phyloP scores from a whole-genome alignment of 305 asterid genomes.

The Nicotiana rustica region DNA sequence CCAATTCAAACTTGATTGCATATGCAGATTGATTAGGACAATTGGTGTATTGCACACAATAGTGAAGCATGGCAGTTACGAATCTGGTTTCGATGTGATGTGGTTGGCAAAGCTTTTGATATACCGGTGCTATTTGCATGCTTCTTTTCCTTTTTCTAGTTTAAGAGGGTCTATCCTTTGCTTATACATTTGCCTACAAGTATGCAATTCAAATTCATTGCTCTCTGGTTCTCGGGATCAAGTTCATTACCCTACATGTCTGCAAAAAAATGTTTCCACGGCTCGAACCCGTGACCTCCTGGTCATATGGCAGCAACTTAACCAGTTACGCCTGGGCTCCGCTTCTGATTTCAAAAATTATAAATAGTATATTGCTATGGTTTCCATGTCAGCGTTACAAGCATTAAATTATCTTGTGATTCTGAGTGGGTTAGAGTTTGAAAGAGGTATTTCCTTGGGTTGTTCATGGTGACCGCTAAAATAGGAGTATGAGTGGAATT shows the following conservation, averaged over 20 bases:
- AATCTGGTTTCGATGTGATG: neutral
- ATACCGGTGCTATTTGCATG: neutral
- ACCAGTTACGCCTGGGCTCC: too few relatives aligned
- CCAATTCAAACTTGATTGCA: conserved; percentile 14
- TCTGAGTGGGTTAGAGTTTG: neutral
- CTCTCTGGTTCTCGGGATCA: neutral
- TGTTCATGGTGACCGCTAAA: too few relatives aligned
- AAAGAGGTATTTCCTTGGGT: too few relatives aligned
- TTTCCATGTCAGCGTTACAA: neutral
- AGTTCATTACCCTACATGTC: too few relatives aligned
- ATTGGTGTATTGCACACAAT: neutral
- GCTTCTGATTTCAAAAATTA: neutral
- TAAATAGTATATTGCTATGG: neutral
- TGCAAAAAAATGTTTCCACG: too few relatives aligned
- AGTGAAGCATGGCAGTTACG: neutral
- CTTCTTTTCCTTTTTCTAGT: neutral
- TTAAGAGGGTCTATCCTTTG: neutral
- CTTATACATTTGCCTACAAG: neutral
- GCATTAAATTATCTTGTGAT: neutral
- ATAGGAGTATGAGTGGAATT: too few relatives aligned
- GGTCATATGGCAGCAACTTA: too few relatives aligned
- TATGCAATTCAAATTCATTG: neutral
- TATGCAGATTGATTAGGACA: neutral
- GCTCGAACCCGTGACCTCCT: too few relatives aligned
- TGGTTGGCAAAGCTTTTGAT: neutral